Evolutionary conservation across 345 rosid species (phyloP).

Genomic region (Reutealis trisperma): DNA sequence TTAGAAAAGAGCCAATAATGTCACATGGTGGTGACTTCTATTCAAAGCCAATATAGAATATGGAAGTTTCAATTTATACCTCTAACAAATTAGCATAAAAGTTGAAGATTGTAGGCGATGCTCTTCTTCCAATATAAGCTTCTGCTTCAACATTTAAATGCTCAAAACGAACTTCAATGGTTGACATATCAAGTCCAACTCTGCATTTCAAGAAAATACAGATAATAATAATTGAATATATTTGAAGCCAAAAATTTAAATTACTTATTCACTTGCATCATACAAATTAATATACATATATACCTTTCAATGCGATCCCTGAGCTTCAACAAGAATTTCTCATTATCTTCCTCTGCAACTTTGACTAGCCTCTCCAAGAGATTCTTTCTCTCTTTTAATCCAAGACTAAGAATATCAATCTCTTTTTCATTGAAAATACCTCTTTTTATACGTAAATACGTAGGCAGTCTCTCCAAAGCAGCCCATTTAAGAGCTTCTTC

Average conservation of each 20-base stretch:
- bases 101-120: slow-evolving; percentile 59
- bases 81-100: slow-evolving; percentile 49
- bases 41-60: no score
- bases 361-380: slow-evolving; percentile 67
- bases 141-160: slow-evolving; percentile 63
- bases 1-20: neutral
- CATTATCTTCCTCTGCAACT: slow-evolving; percentile 81
- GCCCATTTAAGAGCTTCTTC: slow-evolving; percentile 94
- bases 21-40: neutral
- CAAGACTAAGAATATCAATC: slow-evolving; percentile 65
- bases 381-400: slow-evolving; percentile 67
- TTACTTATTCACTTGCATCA: no score
- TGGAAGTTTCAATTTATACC: slow-evolving; percentile 25
- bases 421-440: slow-evolving; percentile 64
- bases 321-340: slow-evolving; percentile 81
- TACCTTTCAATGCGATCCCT: slow-evolving; percentile 73
- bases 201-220: slow-evolving; percentile 33
- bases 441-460: slow-evolving; percentile 62
- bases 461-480: slow-evolving; percentile 85
- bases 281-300: neutral
- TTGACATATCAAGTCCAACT: slow-evolving; percentile 84
- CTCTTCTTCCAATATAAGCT: slow-evolving; percentile 63
- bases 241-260: no score
- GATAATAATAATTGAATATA: no score
- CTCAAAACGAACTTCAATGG: slow-evolving; percentile 86